A percentile compares a stretch with the other conserved stretches of the same genome.
Conservation (phyloP, 2,329 filamentous ascomycete genomes). For the Reticulascus tulasneorum region DNA sequence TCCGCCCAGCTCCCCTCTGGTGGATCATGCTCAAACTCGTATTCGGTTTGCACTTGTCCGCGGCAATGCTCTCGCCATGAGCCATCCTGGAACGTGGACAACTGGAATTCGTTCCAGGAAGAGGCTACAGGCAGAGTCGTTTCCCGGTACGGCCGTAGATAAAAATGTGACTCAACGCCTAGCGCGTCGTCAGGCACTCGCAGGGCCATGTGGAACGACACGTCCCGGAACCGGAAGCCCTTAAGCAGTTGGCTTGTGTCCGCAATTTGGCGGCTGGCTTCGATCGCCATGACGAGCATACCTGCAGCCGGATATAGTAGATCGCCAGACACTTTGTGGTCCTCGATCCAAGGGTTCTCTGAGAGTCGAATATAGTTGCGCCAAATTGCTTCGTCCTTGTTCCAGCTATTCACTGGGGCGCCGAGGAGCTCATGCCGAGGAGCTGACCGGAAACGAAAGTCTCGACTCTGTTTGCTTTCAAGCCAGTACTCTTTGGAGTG, state of each 20-base stretch:
- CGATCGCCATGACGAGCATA: slow-evolving; percentile 24
- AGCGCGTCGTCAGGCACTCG: slow-evolving; percentile 11
- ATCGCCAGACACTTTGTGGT: slow-evolving; percentile 42
- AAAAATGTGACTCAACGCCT: slow-evolving; percentile 16
- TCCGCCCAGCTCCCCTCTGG: too few relatives aligned
- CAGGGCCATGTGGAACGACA: slow-evolving; percentile 17
- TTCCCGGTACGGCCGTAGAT: slow-evolving; percentile 13
- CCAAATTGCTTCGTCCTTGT: slow-evolving; percentile 9
- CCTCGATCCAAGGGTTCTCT: slow-evolving; percentile 41
- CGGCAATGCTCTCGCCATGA: slow-evolving; percentile 22
- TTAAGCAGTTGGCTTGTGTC: slow-evolving; percentile 2
- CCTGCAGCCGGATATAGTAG: slow-evolving; percentile 35
- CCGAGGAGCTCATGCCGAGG: slow-evolving; percentile 15
- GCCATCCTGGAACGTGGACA: slow-evolving; percentile 16
- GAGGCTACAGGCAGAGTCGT: slow-evolving; percentile 11
- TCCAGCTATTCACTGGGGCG: slow-evolving; percentile 7
- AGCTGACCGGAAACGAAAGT: slow-evolving; percentile 1
- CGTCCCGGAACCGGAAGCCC: slow-evolving; percentile 17
- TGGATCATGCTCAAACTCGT: slow-evolving; percentile 3
- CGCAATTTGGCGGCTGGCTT: slow-evolving; percentile 13
- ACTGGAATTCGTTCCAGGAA: slow-evolving; percentile 19
- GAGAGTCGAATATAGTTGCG: slow-evolving; percentile 18
- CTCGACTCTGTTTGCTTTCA: slow-evolving; percentile 13
- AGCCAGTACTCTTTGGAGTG: slow-evolving; percentile 19
- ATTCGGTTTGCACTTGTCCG: slow-evolving; percentile 17